phyloP scores from a whole-genome alignment of 768 basidiomycete species.

The Amanita exitialis region DNA sequence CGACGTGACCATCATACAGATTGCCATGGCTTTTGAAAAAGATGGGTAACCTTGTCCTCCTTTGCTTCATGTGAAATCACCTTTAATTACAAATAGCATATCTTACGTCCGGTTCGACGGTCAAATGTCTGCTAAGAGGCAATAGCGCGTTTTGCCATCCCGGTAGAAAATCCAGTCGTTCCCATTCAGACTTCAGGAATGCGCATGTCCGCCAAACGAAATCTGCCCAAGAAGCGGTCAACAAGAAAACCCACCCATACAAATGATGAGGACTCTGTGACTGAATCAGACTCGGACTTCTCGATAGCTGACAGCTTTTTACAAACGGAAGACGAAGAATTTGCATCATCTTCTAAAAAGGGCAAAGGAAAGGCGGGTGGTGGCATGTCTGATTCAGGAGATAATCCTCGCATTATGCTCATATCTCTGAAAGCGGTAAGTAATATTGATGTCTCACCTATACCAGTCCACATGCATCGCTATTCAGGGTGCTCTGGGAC shows the following conservation, averaged over 20 bases:
- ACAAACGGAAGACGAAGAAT: constrained; percentile 20
- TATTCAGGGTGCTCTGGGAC: constrained; percentile 63
- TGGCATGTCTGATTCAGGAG: constrained; percentile 15
- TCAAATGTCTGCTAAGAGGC: constrained; percentile 70
- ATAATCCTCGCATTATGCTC: constrained; percentile 72
- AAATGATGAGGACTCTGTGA: constrained; percentile 17
- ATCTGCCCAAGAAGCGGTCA: neutral
- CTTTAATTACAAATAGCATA: constrained; percentile 33
- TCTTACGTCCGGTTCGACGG: constrained; percentile 79
- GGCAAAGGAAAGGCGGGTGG: constrained; percentile 26
- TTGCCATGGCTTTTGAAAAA: constrained; percentile 57
- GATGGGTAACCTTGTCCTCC: constrained; percentile 36
- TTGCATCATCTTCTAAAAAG: constrained; percentile 15
- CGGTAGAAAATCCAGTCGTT: constrained; percentile 28
- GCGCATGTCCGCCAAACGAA: neutral
- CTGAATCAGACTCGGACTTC: constrained; percentile 4
- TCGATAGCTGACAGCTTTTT: constrained; percentile 15
- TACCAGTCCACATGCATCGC: neutral
- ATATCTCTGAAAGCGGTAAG: constrained; percentile 71
- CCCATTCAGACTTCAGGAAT: neutral
- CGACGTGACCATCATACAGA: constrained; percentile 27
- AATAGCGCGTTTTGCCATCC: constrained; percentile 64
- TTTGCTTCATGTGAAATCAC: neutral
- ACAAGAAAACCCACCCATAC: neutral
- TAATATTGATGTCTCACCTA: neutral